A percentile compares a stretch with the other conserved stretches of the same genome.
Conservation (phyloP, 2,329 filamentous ascomycete genomes). For the Cyphellophora europaea region DNA sequence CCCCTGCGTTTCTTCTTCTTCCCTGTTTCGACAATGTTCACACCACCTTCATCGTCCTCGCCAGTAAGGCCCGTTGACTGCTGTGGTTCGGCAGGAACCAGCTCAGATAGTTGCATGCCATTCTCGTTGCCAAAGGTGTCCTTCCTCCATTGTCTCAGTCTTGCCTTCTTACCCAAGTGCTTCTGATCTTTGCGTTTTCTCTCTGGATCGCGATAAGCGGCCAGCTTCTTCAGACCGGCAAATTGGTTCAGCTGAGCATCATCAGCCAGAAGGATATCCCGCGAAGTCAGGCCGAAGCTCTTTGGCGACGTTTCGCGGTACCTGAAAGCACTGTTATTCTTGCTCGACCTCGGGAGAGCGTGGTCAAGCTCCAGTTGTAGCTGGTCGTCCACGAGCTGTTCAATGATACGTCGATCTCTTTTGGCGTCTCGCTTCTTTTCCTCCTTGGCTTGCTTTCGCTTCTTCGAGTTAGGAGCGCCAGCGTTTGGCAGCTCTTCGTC, state of each 20-base stretch:
- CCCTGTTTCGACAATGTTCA: conserved; percentile 32
- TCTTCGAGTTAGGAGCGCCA: conserved; percentile 36
- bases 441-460: conserved; percentile 40
- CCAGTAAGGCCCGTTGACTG: conserved; percentile 4
- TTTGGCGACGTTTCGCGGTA: conserved; percentile 92
- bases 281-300: conserved; percentile 77
- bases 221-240: conserved; percentile 89
- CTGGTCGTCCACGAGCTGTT: conserved; percentile 73
- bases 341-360: conserved; percentile 47
- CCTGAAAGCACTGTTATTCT: conserved; percentile 57
- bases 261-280: conserved; percentile 84
- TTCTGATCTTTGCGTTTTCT: conserved; percentile 88
- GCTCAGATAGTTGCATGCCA: conserved; percentile 25
- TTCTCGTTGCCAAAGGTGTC: conserved; percentile 57
- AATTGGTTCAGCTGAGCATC: conserved; percentile 83
- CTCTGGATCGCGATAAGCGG: conserved; percentile 74
- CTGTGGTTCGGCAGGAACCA: conserved; percentile 4
- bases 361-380: conserved; percentile 69
- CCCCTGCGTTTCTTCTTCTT: conserved; percentile 38
- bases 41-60: conserved; percentile 22
- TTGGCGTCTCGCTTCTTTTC: conserved; percentile 64
- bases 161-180: conserved; percentile 82
- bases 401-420: conserved; percentile 72
- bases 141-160: conserved; percentile 75
- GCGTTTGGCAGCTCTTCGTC: conserved; percentile 33